phyloP scores from a whole-genome alignment of 495 filamentous ascomycete species.

The Penicillium argentinense region DNA sequence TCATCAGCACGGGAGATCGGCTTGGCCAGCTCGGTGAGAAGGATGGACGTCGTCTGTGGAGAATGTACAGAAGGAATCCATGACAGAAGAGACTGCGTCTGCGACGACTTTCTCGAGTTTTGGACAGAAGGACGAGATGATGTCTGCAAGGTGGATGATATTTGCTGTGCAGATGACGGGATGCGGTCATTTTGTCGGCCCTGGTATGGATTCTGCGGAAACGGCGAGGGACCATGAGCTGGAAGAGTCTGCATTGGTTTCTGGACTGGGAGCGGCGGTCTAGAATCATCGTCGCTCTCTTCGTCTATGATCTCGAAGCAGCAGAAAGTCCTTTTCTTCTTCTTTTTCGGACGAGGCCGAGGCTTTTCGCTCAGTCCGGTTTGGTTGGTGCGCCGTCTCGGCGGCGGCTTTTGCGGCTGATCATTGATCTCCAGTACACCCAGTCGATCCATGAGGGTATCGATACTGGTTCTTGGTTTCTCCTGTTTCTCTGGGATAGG shows the following conservation, averaged over 20 bases:
- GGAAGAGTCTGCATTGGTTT: conserved; percentile 18
- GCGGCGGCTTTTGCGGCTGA: conserved; percentile 14
- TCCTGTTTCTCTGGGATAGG: conserved; percentile 42
- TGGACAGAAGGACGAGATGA: conserved; percentile 12
- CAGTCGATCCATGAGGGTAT: conserved; percentile 76
- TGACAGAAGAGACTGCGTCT: conserved; percentile 52
- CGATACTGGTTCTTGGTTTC: conserved; percentile 70
- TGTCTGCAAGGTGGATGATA: conserved; percentile 11
- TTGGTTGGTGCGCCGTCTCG: conserved; percentile 14
- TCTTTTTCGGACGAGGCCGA: conserved; percentile 14
- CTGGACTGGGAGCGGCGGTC: conserved; percentile 13
- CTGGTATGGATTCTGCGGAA: conserved; percentile 12
- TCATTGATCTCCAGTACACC: conserved; percentile 67
- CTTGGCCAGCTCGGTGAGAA: conserved; percentile 77
- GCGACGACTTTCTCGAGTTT: conserved; percentile 26
- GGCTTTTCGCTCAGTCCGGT: conserved; percentile 21
- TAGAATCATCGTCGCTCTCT: conserved; percentile 11
- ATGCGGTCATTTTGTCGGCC: conserved; percentile 5
- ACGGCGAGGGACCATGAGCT: conserved; percentile 14
- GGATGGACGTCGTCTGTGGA: conserved; percentile 61
- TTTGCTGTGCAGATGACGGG: conserved; percentile 11
- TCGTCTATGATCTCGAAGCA: conserved; percentile 36
- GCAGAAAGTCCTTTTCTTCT: conserved; percentile 29
- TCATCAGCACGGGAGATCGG: conserved; percentile 77
- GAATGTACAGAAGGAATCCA: conserved; percentile 64